Conservation (phyloP, 805 yeast species). For the Scheffersomyces amazonensis region DNA sequence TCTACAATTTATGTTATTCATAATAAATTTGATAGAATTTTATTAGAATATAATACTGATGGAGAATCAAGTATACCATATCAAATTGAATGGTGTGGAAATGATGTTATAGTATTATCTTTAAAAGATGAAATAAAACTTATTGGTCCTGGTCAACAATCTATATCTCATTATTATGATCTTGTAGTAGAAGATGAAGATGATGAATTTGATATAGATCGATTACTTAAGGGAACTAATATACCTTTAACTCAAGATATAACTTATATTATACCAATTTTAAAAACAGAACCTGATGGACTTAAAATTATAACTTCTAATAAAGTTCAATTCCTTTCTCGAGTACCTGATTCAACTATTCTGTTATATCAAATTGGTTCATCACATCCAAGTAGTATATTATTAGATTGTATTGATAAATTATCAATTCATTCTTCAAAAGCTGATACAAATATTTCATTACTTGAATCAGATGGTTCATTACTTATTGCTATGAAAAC, state of each 20-base stretch:
- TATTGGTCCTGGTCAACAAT: constrained; percentile 66
- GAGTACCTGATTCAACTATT: constrained; percentile 56
- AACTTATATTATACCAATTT: constrained; percentile 33
- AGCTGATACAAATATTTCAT: constrained; percentile 72
- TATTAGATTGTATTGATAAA: constrained; percentile 69
- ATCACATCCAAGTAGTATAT: constrained; percentile 73
- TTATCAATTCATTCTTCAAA: constrained; percentile 68
- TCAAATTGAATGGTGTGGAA: constrained; percentile 77
- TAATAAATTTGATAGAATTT: constrained; percentile 40
- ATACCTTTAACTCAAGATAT: constrained; percentile 11
- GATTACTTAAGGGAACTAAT: constrained; percentile 5
- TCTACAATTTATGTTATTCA: constrained; percentile 51
- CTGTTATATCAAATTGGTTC: constrained; percentile 82
- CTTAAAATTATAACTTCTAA: constrained; percentile 58
- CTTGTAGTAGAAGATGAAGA: constrained; percentile 27
- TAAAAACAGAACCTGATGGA: constrained; percentile 66
- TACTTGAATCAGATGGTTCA: constrained; percentile 41
- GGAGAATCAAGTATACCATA: constrained; percentile 37
- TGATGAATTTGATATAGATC: constrained; percentile 18
- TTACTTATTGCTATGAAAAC: constrained; percentile 61
- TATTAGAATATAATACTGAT: constrained; percentile 44
- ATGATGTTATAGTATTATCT: constrained; percentile 72
- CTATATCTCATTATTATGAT: constrained; percentile 52
- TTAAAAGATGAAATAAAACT: constrained; percentile 63
- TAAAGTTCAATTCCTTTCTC: constrained; percentile 57